Percentiles rank a stretch among this genome's conserved stretches.
phyloP scores from a whole-genome alignment of 2,329 filamentous ascomycete genomes.

The Phialophora verrucosa region DNA sequence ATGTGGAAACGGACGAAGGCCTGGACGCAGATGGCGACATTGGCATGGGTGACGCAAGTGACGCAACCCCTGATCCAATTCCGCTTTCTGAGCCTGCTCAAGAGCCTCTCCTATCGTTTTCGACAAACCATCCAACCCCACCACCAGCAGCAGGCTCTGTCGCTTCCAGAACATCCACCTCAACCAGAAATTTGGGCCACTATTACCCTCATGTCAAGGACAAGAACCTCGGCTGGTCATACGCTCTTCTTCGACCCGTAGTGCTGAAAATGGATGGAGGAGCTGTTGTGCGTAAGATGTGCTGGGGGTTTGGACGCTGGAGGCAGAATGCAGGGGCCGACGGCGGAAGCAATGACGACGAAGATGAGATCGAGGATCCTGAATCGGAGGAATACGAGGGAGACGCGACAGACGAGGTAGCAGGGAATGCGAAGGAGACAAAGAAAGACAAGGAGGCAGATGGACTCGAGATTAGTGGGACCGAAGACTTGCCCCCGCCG shows the following conservation, averaged over 20 bases:
- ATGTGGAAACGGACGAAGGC: not conserved
- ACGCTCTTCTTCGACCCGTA: conserved; percentile 32
- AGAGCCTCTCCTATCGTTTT: not conserved
- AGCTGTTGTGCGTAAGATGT: conserved; percentile 34
- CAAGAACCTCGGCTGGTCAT: conserved; percentile 19
- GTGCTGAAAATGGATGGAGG: conserved; percentile 34
- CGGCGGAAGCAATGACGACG: not conserved
- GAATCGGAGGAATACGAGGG: not conserved
- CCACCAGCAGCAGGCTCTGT: conserved; percentile 11
- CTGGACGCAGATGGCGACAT: not conserved
- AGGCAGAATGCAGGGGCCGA: not conserved
- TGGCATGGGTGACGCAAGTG: not conserved
- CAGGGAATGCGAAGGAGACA: not conserved
- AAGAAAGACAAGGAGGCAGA: not conserved
- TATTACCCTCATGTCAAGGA: conserved; percentile 26
- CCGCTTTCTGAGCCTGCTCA: not conserved
- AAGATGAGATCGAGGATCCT: conserved; percentile 2
- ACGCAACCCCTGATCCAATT: not conserved
- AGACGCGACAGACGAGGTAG: not conserved
- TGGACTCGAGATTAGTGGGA: not conserved
- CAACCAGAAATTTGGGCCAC: not conserved
- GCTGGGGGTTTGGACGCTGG: conserved; percentile 18
- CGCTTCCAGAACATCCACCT: conserved; percentile 6
- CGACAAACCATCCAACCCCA: not conserved
- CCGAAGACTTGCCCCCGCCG: not conserved